phyloP scores from a whole-genome alignment of 2,329 filamentous ascomycete genomes.

The Penicillium sp. region DNA sequence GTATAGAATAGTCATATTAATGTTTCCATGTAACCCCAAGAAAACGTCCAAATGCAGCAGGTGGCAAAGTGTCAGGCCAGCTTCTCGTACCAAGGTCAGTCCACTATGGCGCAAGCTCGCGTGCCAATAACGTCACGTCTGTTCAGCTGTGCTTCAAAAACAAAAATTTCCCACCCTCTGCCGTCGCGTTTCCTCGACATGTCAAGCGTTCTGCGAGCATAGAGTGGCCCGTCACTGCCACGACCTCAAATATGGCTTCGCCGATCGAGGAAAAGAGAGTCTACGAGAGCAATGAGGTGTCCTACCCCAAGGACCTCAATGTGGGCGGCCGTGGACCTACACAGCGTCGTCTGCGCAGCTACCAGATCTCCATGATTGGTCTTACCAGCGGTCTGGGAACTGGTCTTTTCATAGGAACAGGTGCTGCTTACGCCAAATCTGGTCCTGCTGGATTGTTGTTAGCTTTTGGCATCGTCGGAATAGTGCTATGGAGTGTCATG shows the following conservation, averaged over 20 bases:
- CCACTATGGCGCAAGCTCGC: slow-evolving; percentile 4
- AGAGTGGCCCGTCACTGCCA: not conserved
- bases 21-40: not conserved
- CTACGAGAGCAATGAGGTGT: not conserved
- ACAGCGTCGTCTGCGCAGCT: slow-evolving; percentile 32
- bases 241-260: slow-evolving; percentile 2
- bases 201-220: not conserved
- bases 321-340: slow-evolving; percentile 30
- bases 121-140: not conserved
- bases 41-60: not conserved
- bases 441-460: slow-evolving; percentile 53
- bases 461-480: slow-evolving; percentile 58
- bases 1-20: not conserved
- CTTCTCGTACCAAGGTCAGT: not conserved
- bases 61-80: no score
- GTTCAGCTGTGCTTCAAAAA: not conserved
- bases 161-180: not conserved
- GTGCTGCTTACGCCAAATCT: slow-evolving; percentile 48
- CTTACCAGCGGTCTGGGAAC: slow-evolving; percentile 57
- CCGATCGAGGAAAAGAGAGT: slow-evolving; percentile 3
- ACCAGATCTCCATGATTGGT: slow-evolving; percentile 40
- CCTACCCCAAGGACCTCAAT: slow-evolving; percentile 25
- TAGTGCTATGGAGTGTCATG: slow-evolving; percentile 84
- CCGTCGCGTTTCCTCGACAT: not conserved
- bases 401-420: slow-evolving; percentile 53